phyloP scores from a whole-genome alignment of 306 rosid genomes.

The Quercus alba region DNA sequence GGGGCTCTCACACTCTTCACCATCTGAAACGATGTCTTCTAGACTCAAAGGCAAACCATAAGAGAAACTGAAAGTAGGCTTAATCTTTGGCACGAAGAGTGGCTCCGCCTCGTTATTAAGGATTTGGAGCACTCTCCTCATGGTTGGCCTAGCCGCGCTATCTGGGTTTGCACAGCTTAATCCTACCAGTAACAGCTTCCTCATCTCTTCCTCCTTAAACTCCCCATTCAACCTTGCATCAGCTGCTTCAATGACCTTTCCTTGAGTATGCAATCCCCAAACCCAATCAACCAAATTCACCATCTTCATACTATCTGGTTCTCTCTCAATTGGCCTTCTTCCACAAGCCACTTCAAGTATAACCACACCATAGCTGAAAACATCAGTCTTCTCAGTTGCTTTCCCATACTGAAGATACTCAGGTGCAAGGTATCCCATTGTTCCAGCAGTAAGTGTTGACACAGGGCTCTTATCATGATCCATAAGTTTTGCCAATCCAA shows the following conservation, averaged over 20 bases:
- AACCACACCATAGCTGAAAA: slow-evolving; percentile 77
- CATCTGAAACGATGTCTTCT: slow-evolving; percentile 67
- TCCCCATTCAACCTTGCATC: slow-evolving; percentile 46
- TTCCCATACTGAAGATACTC: slow-evolving; percentile 83
- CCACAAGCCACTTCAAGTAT: slow-evolving; percentile 58
- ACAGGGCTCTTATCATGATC: slow-evolving; percentile 89
- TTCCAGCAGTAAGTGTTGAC: slow-evolving; percentile 71
- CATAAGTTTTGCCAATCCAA: slow-evolving; percentile 82
- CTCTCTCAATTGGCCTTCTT: slow-evolving; percentile 53
- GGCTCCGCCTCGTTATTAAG: slow-evolving; percentile 39
- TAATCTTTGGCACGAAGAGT: slow-evolving; percentile 31
- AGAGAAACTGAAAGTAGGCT: slow-evolving; percentile 52
- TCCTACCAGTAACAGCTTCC: slow-evolving; percentile 45
- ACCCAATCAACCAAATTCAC: slow-evolving; percentile 66
- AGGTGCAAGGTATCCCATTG: slow-evolving; percentile 85
- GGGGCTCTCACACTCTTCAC: slow-evolving; percentile 27
- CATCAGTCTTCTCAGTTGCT: slow-evolving; percentile 78
- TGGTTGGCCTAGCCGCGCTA: slow-evolving; percentile 43
- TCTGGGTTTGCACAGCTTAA: slow-evolving; percentile 55
- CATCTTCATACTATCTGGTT: slow-evolving; percentile 24
- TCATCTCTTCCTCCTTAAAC: slow-evolving; percentile 45
- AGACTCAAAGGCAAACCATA: slow-evolving; percentile 37
- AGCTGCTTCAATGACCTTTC: slow-evolving; percentile 47
- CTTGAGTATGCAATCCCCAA: slow-evolving; percentile 48
- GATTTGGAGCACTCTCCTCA: slow-evolving; percentile 51